Conservation (phyloP, 2,329 filamentous ascomycete species). For the Aspergillus fumigatiaffinis region DNA sequence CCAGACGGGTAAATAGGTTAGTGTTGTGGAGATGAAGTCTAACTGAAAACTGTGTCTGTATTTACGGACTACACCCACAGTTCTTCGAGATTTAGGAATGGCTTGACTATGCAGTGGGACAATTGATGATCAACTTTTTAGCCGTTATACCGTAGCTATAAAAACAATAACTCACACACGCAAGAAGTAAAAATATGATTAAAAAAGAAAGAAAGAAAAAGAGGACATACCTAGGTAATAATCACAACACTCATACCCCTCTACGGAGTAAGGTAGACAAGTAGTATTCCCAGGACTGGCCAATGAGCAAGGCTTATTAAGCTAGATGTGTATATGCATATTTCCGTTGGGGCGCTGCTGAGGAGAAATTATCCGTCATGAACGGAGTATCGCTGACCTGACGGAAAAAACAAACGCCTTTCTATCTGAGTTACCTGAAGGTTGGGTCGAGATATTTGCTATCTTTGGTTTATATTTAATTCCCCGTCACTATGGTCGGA, state of each 20-base stretch:
- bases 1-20: neutral
- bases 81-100: neutral
- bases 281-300: too few relatives aligned
- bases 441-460: neutral
- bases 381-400: neutral
- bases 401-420: neutral
- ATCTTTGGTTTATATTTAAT: neutral
- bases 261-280: too few relatives aligned
- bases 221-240: too few relatives aligned
- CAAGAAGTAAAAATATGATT: too few relatives aligned
- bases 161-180: too few relatives aligned
- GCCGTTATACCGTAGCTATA: neutral
- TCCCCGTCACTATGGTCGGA: slow-evolving; percentile 16
- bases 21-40: neutral
- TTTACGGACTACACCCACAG: neutral
- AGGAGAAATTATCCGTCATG: neutral
- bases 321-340: neutral
- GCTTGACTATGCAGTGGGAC: neutral
- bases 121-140: neutral
- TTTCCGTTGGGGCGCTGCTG: too few relatives aligned
- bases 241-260: neutral
- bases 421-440: neutral
- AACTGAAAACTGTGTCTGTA: too few relatives aligned
- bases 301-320: neutral
- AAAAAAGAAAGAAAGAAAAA: too few relatives aligned